These are phyloP conservation scores for Lactarius trivialis DNA, from an alignment of 768 basidiomycete genomes.

Conservation along the genomic window DNA sequence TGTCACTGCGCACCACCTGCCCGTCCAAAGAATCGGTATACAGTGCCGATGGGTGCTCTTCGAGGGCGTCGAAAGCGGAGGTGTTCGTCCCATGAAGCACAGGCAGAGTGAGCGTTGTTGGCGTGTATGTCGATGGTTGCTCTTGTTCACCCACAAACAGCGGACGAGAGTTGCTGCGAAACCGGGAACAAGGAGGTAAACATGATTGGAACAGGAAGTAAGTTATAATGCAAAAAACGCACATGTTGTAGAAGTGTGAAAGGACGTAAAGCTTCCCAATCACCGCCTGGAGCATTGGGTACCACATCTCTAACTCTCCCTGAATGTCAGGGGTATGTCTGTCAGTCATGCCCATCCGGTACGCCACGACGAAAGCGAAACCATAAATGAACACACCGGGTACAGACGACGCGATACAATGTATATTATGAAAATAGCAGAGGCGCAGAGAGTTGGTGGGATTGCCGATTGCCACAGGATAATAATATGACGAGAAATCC, in stretches of 20 bases:
- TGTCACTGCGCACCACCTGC: not conserved
- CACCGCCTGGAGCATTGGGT: slow-evolving; percentile 3
- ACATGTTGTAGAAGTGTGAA: slow-evolving; percentile 9
- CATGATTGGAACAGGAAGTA: not conserved
- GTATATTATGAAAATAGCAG: not conserved
- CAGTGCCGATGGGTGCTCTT: not conserved
- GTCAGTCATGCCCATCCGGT: not conserved
- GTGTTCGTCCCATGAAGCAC: not conserved
- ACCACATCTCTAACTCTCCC: not conserved
- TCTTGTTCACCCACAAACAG: not conserved
- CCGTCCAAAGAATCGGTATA: not conserved
- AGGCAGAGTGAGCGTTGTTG: not conserved
- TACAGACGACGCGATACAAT: not conserved
- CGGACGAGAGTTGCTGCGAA: not conserved
- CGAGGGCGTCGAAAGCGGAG: not conserved
- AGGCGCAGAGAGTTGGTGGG: slow-evolving; percentile 2
- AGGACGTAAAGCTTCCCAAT: slow-evolving; percentile 7
- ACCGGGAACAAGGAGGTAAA: not conserved
- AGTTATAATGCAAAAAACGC: not conserved
- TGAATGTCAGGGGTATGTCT: not conserved
- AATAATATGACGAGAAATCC: not conserved
- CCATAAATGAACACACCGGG: not conserved
- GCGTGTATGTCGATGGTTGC: not conserved
- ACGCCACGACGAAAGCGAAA: not conserved
- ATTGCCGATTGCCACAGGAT: slow-evolving; percentile 9